phyloP scores from a whole-genome alignment of 2,329 filamentous ascomycete species.

The Blumeria graminis region DNA sequence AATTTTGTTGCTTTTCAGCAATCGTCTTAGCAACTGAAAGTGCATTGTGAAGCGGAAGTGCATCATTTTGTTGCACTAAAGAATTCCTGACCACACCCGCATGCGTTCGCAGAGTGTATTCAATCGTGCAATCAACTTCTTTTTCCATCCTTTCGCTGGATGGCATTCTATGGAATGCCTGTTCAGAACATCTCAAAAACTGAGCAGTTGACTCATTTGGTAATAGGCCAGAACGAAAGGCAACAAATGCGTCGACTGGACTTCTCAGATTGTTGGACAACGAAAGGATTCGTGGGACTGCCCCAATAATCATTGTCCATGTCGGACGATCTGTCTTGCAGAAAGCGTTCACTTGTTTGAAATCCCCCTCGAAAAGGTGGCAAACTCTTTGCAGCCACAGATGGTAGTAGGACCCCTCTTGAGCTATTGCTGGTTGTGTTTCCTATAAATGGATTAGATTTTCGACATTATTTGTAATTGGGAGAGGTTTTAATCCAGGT shows the following conservation, averaged over 20 bases:
- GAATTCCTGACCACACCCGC: neutral
- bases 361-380: no score
- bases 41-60: neutral
- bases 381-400: no score
- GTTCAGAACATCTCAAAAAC: neutral
- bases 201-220: neutral
- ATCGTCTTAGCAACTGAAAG: neutral
- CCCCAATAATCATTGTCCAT: neutral
- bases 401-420: no score
- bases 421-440: no score
- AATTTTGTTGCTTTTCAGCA: neutral
- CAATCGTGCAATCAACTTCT: neutral
- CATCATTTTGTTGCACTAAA: constrained; percentile 1
- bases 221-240: neutral
- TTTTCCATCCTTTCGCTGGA: neutral
- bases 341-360: no score
- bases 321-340: neutral
- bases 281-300: neutral
- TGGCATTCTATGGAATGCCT: neutral
- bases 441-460: no score
- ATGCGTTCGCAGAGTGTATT: neutral
- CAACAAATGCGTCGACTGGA: neutral
- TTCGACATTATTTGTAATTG: neutral
- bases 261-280: neutral
- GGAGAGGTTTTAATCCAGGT: neutral